A percentile compares a stretch with the other conserved stretches of the same genome.
Conservation (phyloP, 768 basidiomycete genomes). For the Ramaria sp. region DNA sequence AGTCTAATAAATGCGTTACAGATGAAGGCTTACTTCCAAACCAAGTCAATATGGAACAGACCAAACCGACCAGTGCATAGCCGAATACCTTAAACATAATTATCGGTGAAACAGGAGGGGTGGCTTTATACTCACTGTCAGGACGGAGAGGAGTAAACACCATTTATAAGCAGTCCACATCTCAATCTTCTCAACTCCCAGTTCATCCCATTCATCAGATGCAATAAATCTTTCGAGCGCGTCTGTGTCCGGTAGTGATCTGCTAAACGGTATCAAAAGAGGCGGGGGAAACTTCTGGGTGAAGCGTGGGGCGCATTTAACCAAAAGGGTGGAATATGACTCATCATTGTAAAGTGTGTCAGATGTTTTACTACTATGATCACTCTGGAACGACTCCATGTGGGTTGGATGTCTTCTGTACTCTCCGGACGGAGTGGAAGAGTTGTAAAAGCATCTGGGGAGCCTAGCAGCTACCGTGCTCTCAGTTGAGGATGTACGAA, state of each 20-base stretch:
- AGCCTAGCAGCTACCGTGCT: neutral
- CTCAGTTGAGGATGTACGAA: neutral
- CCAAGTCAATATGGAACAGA: constrained; percentile 47
- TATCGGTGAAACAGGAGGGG: neutral
- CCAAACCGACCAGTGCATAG: constrained; percentile 41
- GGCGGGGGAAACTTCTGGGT: neutral
- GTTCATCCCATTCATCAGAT: constrained; percentile 25
- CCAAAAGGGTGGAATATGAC: neutral
- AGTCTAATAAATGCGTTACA: neutral
- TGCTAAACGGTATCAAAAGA: constrained; percentile 8
- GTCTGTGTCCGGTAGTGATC: neutral
- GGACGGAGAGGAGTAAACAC: constrained; percentile 44
- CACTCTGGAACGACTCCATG: neutral
- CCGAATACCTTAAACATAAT: constrained; percentile 25
- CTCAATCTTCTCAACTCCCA: constrained; percentile 28
- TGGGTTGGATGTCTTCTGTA: neutral
- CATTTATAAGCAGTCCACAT: constrained; percentile 58
- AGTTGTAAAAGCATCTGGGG: neutral
- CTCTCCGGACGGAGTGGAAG: neutral
- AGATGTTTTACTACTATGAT: neutral
- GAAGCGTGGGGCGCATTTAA: neutral
- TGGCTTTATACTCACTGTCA: constrained; percentile 24
- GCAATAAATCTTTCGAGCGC: constrained; percentile 17
- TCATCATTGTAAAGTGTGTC: neutral
- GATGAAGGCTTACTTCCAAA: constrained; percentile 19